A percentile compares a stretch with the other conserved stretches of the same genome.
Conservation (phyloP, 208 protist genomes). For the Trypanosoma grayi region DNA sequence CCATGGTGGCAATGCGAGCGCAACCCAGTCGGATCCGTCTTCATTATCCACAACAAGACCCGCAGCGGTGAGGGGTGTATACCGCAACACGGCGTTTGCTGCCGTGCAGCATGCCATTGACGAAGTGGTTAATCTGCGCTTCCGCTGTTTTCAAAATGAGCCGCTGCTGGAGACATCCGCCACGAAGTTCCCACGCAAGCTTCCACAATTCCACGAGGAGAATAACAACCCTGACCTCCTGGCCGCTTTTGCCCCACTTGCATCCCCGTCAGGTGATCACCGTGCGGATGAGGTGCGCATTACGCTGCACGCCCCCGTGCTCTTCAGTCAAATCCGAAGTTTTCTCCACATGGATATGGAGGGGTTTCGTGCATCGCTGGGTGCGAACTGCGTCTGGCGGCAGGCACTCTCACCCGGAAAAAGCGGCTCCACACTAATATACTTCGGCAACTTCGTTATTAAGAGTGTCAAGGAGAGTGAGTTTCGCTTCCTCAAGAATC, state of each 20-base stretch:
- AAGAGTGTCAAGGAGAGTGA: constrained; percentile 85
- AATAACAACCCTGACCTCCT: constrained; percentile 34
- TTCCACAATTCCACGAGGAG: constrained; percentile 25
- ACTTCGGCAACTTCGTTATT: constrained; percentile 88
- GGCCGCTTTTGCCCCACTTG: constrained; percentile 8
- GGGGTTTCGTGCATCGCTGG: constrained; percentile 37
- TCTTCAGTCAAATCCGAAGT: constrained; percentile 78
- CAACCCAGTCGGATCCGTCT: no score
- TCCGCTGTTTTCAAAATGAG: constrained; percentile 52
- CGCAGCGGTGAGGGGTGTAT: background rate
- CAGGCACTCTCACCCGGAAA: constrained; percentile 82
- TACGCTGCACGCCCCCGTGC: constrained; percentile 65
- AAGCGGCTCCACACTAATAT: constrained; percentile 81
- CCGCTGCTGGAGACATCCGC: constrained; percentile 21
- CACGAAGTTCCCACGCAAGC: background rate
- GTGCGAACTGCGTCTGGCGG: constrained; percentile 50
- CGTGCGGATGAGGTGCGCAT: constrained; percentile 71
- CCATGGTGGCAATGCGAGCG: no score
- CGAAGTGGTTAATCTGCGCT: constrained; percentile 52
- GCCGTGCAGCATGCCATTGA: constrained; percentile 71
- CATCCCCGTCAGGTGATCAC: constrained; percentile 12
- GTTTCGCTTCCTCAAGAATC: constrained; percentile 60
- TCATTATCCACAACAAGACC: background rate
- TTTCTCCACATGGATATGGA: constrained; percentile 62
- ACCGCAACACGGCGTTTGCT: constrained; percentile 18